Base-by-base conservation (phyloP, 495 filamentous ascomycete genomes). In the Lindgomyces ingoldianus region DNA sequence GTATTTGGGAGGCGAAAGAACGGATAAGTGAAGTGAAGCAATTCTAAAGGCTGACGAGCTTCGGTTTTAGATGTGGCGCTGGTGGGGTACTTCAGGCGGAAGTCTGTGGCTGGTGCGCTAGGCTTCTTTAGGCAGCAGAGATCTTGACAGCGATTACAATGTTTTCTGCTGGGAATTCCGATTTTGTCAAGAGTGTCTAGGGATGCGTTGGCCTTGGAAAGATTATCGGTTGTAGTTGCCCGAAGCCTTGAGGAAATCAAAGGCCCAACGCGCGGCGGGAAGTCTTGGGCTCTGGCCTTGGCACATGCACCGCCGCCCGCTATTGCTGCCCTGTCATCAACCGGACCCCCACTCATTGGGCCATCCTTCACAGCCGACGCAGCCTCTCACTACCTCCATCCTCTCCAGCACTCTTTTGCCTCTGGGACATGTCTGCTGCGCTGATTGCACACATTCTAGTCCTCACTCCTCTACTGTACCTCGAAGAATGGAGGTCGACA, bases 401-500 rank as follows among this genome's bases (percentile, higher is more conserved):
- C 44, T 29, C 54, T n/a, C n/a, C n/a, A 10, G 18, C 42, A 33
- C 26, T 12, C 42, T 27, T 22, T 21, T 25, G 22, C 22, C 41
- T 56, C 41, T 45, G 25, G 45, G n/a, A 33, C 45, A 49, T 60
- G 50, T 36, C 30, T 54, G 26, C 18, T 29, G 26, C 53, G 29
- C 53, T 18, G 26, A 24, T 47, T 29, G 21, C 33, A 11, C 12
- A 9, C 41, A 29, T 14, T 10, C 41, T 30, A 27, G 8, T 1
- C 21, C 24, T 11, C 24, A 42, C 36, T 25, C 53, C 26, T 19
- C 26, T 21, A 4, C 30, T 8, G 11, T 12, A 16, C 39, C 0
- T n/a, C 11, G 33, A 46, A 65, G 62, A 49, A 65, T 66, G 60
- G 88, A 90, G 33, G 59, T 73, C 46, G 73, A 73, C 49, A 83